Conservation (phyloP, 1,284 basidiomycete genomes). For the Boletus mariae region DNA sequence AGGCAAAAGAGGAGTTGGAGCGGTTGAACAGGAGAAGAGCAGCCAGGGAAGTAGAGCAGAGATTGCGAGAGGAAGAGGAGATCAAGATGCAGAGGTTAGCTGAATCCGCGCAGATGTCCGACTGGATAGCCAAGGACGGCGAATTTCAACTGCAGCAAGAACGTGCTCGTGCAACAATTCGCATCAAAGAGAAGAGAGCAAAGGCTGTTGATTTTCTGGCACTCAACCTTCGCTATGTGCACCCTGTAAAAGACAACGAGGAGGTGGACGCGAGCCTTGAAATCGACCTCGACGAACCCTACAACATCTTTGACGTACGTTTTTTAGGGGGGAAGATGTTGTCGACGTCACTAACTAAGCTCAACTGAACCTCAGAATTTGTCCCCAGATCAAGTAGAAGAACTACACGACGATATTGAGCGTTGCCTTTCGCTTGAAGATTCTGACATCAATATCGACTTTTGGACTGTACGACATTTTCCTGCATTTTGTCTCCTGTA, state of each 20-base stretch:
- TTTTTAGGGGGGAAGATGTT: not conserved
- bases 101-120: slow-evolving; percentile 95
- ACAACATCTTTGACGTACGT: slow-evolving; percentile 89
- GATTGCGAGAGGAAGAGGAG: slow-evolving; percentile 89
- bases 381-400: slow-evolving; percentile 83
- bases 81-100: slow-evolving; percentile 82
- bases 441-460: slow-evolving; percentile 84
- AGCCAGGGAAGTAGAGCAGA: slow-evolving; percentile 87
- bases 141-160: slow-evolving; percentile 97
- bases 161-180: slow-evolving; percentile 84
- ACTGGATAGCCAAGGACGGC: slow-evolving; percentile 97
- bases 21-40: slow-evolving; percentile 86
- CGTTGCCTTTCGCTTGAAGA: slow-evolving; percentile 88
- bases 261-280: slow-evolving; percentile 85
- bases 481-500: slow-evolving; percentile 1
- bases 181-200: slow-evolving; percentile 92
- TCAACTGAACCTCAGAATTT: slow-evolving; percentile 62
- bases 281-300: slow-evolving; percentile 97
- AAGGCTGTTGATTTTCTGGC: slow-evolving; percentile 95
- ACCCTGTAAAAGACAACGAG: slow-evolving; percentile 60
- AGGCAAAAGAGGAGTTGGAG: slow-evolving; percentile 95
- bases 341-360: not conserved
- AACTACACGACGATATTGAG: slow-evolving; percentile 93
- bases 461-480: slow-evolving; percentile 79
- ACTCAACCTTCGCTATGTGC: slow-evolving; percentile 87